Evolutionary conservation across 1,284 basidiomycete genomes (phyloP).

Genomic region (Chiua sp.): DNA sequence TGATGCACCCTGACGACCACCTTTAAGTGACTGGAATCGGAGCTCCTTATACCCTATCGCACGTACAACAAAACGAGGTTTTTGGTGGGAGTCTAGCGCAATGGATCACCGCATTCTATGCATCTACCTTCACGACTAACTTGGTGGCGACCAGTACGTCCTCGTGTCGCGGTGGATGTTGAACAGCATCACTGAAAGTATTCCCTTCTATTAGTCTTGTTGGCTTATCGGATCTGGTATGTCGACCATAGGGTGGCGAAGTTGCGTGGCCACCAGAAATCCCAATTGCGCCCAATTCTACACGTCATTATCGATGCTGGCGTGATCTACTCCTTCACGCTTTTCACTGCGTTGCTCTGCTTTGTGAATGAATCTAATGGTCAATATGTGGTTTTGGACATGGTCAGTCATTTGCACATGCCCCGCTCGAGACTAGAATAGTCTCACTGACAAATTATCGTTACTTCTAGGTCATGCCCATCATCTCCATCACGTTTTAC

Average conservation of each 20-base stretch:
- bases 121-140: not conserved
- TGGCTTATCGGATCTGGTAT: conserved; percentile 3
- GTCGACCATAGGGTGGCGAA: not conserved
- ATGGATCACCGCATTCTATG: not conserved
- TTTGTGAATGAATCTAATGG: not conserved
- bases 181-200: not conserved
- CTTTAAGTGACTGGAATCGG: not conserved
- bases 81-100: not conserved
- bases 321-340: conserved; percentile 1
- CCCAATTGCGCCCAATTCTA: not conserved
- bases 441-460: not conserved
- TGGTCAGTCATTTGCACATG: not conserved
- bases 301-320: conserved; percentile 2
- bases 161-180: not conserved
- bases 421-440: not conserved
- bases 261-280: not conserved
- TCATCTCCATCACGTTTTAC: conserved; percentile 4
- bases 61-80: not conserved
- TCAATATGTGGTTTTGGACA: conserved; percentile 3
- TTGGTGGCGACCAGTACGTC: not conserved
- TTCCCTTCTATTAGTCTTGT: not conserved
- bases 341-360: not conserved
- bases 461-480: not conserved
- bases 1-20: not conserved
- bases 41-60: not conserved